These are phyloP conservation scores for Huntiella savannae DNA, from an alignment of 2,329 filamentous ascomycete species.

Conservation along the genomic window DNA sequence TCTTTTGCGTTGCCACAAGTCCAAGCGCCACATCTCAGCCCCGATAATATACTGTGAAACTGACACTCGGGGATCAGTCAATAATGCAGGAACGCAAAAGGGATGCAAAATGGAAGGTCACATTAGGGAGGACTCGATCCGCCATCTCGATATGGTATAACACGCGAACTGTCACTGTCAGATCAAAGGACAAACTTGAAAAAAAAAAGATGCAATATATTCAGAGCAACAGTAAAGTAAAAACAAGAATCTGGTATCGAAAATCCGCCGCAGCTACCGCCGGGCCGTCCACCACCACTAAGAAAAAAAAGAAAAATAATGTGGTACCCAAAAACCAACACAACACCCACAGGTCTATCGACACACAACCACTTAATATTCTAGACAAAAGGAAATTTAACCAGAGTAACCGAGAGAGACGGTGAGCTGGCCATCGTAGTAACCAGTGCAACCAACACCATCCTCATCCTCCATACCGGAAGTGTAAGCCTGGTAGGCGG, in stretches of 20 bases:
- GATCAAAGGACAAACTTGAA: not conserved
- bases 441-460: slow-evolving; percentile 24
- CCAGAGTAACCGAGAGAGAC: slow-evolving; percentile 18
- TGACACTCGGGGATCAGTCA: no score
- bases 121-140: not conserved
- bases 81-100: not conserved
- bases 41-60: no score
- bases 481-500: slow-evolving; percentile 22
- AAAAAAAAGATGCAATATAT: slow-evolving; percentile 8
- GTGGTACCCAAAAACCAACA: no score
- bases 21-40: no score
- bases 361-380: no score
- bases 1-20: no score
- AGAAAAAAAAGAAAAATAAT: not conserved
- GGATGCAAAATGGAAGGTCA: not conserved
- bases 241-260: slow-evolving; percentile 11
- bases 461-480: slow-evolving; percentile 20
- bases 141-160: not conserved
- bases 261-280: not conserved
- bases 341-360: no score
- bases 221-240: slow-evolving; percentile 7
- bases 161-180: not conserved
- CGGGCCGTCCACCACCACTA: not conserved
- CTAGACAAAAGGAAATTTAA: not conserved
- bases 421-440: slow-evolving; percentile 15